These are phyloP conservation scores for Fennellomyces sp. DNA, from an alignment of 371 early-diverging fungal species.

Conservation along the genomic window DNA sequence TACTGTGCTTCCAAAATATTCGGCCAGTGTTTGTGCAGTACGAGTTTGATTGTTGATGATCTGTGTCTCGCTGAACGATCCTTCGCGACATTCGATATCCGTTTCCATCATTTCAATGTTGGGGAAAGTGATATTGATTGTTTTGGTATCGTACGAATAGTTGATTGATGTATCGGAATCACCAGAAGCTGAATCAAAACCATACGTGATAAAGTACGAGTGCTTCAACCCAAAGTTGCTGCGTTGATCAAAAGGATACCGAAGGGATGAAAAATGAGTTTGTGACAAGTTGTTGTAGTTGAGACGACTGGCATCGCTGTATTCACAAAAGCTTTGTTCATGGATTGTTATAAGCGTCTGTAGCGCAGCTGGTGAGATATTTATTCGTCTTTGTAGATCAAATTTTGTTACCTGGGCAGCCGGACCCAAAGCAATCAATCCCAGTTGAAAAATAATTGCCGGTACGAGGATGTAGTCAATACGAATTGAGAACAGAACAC, in stretches of 20 bases:
- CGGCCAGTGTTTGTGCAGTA: not conserved
- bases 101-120: conserved; percentile 3
- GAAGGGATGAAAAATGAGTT: not conserved
- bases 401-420: conserved; percentile 22
- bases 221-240: not conserved
- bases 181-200: not conserved
- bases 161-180: not conserved
- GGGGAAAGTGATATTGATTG: not conserved
- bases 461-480: conserved; percentile 22
- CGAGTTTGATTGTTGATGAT: not conserved
- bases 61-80: conserved; percentile 1
- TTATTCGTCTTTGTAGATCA: no score
- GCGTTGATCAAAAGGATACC: not conserved
- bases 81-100: not conserved
- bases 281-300: not conserved
- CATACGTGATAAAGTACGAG: not conserved
- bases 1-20: not conserved
- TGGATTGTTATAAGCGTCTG: not conserved
- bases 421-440: conserved; percentile 24
- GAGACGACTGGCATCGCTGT: no score
- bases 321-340: no score
- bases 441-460: conserved; percentile 28
- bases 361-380: conserved; percentile 1
- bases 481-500: conserved; percentile 10
- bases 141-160: not conserved